phyloP scores from a whole-genome alignment of 2,329 filamentous ascomycete species.

The Metarhizium album region DNA sequence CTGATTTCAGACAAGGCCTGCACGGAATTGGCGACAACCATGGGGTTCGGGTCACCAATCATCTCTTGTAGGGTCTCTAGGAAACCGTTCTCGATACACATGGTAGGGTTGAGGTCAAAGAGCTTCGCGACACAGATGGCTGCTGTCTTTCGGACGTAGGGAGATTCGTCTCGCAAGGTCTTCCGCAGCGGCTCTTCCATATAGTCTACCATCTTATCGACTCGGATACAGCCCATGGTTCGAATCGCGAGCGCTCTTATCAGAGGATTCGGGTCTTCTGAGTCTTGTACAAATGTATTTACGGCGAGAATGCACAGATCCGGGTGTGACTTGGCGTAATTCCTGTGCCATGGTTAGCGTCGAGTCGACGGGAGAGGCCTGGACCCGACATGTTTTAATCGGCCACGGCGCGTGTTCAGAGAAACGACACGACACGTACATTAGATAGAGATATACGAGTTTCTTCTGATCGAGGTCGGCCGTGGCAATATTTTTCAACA shows the following conservation, averaged over 20 bases:
- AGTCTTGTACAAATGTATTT: conserved; percentile 98
- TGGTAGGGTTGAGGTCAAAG: conserved; percentile 82
- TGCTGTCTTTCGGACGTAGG: conserved; percentile 95
- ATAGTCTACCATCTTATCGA: conserved; percentile 99
- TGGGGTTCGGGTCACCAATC: conserved; percentile 94
- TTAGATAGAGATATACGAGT: conserved; percentile 94
- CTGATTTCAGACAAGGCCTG: conserved; percentile 86
- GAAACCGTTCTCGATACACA: conserved; percentile 97
- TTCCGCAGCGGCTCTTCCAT: conserved; percentile 98
- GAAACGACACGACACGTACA: conserved; percentile 40
- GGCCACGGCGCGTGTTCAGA: background rate
- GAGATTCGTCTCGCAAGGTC: conserved; percentile 91
- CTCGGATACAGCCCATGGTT: conserved; percentile 96
- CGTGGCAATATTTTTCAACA: conserved; percentile 97
- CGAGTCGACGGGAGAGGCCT: background rate
- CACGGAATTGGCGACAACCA: conserved; percentile 97
- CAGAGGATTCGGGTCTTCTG: conserved; percentile 94
- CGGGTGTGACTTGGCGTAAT: conserved; percentile 98
- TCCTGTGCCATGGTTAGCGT: conserved; percentile 44
- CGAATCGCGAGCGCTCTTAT: conserved; percentile 90
- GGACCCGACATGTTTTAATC: background rate
- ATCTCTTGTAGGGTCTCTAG: conserved; percentile 87
- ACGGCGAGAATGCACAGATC: conserved; percentile 97
- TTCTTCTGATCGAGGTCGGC: conserved; percentile 96
- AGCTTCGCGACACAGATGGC: conserved; percentile 97